Evolutionary conservation across 495 filamentous ascomycete genomes (phyloP), one percentile per base, ranked within the genome.

Genomic region (Penicillium angulare): DNA sequence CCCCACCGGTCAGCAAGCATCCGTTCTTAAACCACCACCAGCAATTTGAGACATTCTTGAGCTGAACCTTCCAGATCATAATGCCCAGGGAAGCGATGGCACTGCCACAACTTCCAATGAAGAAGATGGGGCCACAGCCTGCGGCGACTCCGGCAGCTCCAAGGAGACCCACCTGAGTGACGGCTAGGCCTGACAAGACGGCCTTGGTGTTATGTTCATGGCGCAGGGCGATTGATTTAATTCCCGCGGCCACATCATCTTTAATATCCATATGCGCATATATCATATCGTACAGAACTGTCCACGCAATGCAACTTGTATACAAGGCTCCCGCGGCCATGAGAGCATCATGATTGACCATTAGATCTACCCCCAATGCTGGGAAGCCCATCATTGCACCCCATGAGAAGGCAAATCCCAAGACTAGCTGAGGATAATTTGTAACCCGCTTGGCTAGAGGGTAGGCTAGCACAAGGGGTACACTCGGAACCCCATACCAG

Each of bases 181-280:
- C 75, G 1, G 88, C 90, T 33, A 97, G 66, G 0, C 84, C 88
- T 7, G 82, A 84, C 47, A 98, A 73, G 10, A 98, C 81, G 23
- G 85, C 74, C 71, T 97, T 97, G 5, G 93, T 96, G 56, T 96
- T 81, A 20, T 84, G 76, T 52, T 95, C 88, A 58, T 98, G 91
- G 63, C 86, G 85, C 18, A 97, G 78, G 15, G 88, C 92, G 63
- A 97, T 98, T 56, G 86, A 90, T 73, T 96, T 97, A 71, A 98
- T 96, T 1, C 93, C 93, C 0, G 88, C 92, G 64, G 88, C 88
- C 26, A 83, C 82, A 64, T 98, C 93, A 58, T 98, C 93, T 62
- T 86, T 88, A 65, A 98, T 92, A 55, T 98, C 93, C 87, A 97
- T 96, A 70, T 97, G 92, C 26, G 95, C 93, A 70, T 98, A 98